These are phyloP conservation scores for Linderina pennispora DNA, from an alignment of 192 early-diverging fungal species.

Conservation along the genomic window DNA sequence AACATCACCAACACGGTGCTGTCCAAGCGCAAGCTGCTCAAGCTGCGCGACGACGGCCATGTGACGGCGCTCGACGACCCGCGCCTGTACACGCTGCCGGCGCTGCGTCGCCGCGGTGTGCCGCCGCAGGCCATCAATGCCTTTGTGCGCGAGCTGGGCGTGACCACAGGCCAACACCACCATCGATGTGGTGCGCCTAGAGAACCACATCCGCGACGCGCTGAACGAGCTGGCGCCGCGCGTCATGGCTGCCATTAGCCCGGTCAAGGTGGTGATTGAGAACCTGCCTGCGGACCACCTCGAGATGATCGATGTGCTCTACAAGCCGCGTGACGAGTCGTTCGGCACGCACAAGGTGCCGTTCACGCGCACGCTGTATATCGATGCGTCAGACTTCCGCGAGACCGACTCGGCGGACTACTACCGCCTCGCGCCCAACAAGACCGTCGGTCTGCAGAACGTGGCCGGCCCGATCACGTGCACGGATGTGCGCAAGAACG, in stretches of 20 bases:
- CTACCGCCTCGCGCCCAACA: slow-evolving; percentile 87
- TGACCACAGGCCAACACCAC: slow-evolving; percentile 70
- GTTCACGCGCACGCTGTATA: slow-evolving; percentile 90
- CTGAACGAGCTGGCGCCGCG: slow-evolving; percentile 90
- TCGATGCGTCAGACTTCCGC: slow-evolving; percentile 95
- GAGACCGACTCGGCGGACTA: slow-evolving; percentile 89
- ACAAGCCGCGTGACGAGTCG: slow-evolving; percentile 81
- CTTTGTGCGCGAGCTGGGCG: slow-evolving; percentile 91
- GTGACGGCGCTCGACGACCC: slow-evolving; percentile 96
- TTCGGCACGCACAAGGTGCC: slow-evolving; percentile 86
- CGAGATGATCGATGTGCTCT: slow-evolving; percentile 77
- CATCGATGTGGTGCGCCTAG: slow-evolving; percentile 83
- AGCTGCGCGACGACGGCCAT: slow-evolving; percentile 73
- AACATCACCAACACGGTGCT: slow-evolving; percentile 91
- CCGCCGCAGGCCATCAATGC: slow-evolving; percentile 97
- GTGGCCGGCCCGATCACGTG: slow-evolving; percentile 86
- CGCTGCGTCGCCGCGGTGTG: slow-evolving; percentile 92
- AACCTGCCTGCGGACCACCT: slow-evolving; percentile 81
- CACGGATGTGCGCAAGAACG: slow-evolving; percentile 68
- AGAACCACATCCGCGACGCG: slow-evolving; percentile 92
- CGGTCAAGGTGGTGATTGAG: slow-evolving; percentile 81
- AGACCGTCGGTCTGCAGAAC: slow-evolving; percentile 90
- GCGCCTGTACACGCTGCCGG: slow-evolving; percentile 91
- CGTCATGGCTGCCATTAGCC: slow-evolving; percentile 85
- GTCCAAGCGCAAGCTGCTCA: slow-evolving; percentile 96